Percentiles rank a stretch among this genome's conserved stretches.
phyloP scores from a whole-genome alignment of 1,284 basidiomycete species.

The Apiotrichum gracile region DNA sequence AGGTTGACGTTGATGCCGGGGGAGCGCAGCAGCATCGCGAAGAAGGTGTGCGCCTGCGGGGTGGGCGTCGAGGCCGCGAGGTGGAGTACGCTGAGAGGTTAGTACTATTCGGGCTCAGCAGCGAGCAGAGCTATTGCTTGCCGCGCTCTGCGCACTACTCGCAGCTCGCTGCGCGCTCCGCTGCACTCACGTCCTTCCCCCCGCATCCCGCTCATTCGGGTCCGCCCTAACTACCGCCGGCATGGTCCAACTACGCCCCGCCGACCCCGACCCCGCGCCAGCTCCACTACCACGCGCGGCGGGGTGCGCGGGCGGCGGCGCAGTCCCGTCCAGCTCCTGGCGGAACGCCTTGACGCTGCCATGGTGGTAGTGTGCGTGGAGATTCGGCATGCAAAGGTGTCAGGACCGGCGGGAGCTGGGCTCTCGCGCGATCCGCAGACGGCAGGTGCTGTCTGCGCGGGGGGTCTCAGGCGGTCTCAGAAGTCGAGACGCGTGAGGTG shows the following conservation, averaged over 20 bases:
- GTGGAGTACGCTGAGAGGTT: constrained; percentile 80
- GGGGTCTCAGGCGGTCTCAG: too few species aligned
- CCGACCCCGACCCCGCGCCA: too few species aligned
- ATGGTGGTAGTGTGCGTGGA: constrained; percentile 73
- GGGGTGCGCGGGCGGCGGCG: constrained; percentile 45
- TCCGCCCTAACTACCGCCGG: constrained; percentile 39
- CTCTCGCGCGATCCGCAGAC: too few species aligned
- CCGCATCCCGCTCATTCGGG: constrained; percentile 44
- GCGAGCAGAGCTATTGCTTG: too few species aligned
- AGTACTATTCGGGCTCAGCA: too few species aligned
- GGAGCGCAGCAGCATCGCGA: constrained; percentile 71
- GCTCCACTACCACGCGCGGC: constrained; percentile 60
- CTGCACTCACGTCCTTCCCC: constrained; percentile 41
- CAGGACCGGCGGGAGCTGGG: too few species aligned
- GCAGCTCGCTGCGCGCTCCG: too few species aligned
- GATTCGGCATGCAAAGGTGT: constrained; percentile 48
- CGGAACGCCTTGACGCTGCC: constrained; percentile 75
- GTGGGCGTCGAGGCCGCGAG: constrained; percentile 62
- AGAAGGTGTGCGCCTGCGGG: constrained; percentile 67
- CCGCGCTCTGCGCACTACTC: too few species aligned
- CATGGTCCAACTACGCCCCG: constrained; percentile 51
- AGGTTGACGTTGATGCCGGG: constrained; percentile 73
- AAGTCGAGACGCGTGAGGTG: too few species aligned
- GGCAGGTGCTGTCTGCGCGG: too few species aligned
- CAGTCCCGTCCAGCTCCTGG: constrained; percentile 63